These are phyloP conservation scores for Cladosporium sp. DNA, from an alignment of 2,329 filamentous ascomycete species.

Conservation along the genomic window DNA sequence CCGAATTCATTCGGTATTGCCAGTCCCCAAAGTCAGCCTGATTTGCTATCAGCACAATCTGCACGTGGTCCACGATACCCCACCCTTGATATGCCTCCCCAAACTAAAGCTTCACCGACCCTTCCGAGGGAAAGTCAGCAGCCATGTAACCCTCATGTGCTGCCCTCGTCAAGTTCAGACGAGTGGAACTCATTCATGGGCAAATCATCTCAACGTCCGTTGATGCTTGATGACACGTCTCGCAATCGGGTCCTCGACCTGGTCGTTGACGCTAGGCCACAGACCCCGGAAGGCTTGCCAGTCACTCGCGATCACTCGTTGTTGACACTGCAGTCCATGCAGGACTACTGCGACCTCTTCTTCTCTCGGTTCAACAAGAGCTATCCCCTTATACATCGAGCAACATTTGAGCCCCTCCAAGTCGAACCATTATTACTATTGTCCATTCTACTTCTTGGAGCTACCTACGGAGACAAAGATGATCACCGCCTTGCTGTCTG, in stretches of 20 bases:
- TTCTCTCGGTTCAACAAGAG: constrained; percentile 58
- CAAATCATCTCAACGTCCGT: background rate
- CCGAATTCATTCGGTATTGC: background rate
- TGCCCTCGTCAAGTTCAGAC: background rate
- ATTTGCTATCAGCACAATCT: constrained; percentile 10
- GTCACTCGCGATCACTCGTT: constrained; percentile 50
- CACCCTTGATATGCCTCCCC: background rate
- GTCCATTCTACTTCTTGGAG: constrained; percentile 56
- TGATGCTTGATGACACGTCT: constrained; percentile 39
- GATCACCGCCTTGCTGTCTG: constrained; percentile 58
- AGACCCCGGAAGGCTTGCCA: constrained; percentile 44
- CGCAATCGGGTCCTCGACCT: constrained; percentile 46
- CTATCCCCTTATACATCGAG: constrained; percentile 57
- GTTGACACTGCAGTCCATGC: constrained; percentile 48
- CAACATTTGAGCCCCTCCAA: constrained; percentile 51
- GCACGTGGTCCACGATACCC: background rate
- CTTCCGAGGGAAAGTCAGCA: background rate
- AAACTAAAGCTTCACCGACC: background rate
- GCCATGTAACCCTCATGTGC: constrained; percentile 1
- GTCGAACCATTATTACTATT: constrained; percentile 52
- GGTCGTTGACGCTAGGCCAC: constrained; percentile 47
- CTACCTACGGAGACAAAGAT: constrained; percentile 57
- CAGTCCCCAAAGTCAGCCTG: constrained; percentile 3
- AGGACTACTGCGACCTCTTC: constrained; percentile 56
- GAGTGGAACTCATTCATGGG: constrained; percentile 9